A percentile compares a stretch with the other conserved stretches of the same genome.
phyloP scores from a whole-genome alignment of 176 grass and related monocot genomes.

The Phoenix dactylifera region DNA sequence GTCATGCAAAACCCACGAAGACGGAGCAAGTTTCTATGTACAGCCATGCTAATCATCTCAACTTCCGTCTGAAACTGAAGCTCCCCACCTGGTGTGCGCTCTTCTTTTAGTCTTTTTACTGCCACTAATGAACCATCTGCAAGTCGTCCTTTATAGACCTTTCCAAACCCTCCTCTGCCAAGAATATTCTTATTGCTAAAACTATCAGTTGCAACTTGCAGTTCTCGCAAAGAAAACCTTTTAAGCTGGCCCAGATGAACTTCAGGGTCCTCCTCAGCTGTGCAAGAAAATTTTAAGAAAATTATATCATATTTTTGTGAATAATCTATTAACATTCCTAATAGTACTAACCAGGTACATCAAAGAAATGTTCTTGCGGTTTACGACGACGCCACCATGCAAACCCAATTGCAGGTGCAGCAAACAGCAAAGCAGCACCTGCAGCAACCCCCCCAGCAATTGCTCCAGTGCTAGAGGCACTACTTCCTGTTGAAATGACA shows the following conservation, averaged over 20 bases:
- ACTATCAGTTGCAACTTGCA: conserved; percentile 54
- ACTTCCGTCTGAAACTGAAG: conserved; percentile 64
- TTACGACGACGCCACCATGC: conserved; percentile 61
- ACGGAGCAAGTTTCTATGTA: conserved; percentile 56
- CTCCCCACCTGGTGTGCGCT: conserved; percentile 51
- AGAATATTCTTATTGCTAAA: conserved; percentile 59
- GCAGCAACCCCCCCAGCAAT: conserved; percentile 78
- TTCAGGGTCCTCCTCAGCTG: conserved; percentile 65
- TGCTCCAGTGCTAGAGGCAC: conserved; percentile 41
- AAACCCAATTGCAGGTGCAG: conserved; percentile 59
- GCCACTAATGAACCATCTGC: conserved; percentile 61
- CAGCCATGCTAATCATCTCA: conserved; percentile 61
- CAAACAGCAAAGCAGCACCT: conserved; percentile 55
- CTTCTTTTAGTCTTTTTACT: conserved; percentile 65
- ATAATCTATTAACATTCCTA: conserved; percentile 11
- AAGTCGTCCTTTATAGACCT: conserved; percentile 66
- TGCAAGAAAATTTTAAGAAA: conserved; percentile 10
- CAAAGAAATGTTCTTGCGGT: conserved; percentile 77
- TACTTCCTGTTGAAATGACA: conserved; percentile 10
- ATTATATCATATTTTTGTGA: conserved; percentile 10
- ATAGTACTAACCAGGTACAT: conserved; percentile 56
- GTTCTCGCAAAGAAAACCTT: conserved; percentile 56
- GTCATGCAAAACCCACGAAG: conserved; percentile 76
- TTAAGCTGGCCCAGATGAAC: conserved; percentile 71
- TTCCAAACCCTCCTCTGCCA: conserved; percentile 70